phyloP scores from a whole-genome alignment of 345 rosid species.

The Linum lewisii region DNA sequence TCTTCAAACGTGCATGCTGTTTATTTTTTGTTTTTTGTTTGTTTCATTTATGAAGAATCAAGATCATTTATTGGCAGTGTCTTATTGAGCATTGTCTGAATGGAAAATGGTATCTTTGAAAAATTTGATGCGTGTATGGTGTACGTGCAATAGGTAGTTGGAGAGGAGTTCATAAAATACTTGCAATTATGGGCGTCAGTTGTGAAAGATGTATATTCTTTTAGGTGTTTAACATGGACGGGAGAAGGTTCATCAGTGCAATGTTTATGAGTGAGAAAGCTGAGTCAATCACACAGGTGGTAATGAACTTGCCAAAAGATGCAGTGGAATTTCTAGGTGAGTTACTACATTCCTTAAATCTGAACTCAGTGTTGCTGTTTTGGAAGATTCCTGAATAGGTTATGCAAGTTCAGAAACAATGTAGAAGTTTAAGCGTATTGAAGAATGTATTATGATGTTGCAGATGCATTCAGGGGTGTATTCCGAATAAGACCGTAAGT shows the following conservation, averaged over 20 bases:
- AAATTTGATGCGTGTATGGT: background rate
- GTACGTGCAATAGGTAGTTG: background rate
- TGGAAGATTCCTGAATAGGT: too few species aligned
- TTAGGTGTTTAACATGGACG: slow-evolving; percentile 83
- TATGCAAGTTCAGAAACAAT: background rate
- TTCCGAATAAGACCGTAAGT: slow-evolving; percentile 34
- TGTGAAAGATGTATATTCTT: slow-evolving; percentile 8
- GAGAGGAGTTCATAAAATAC: background rate
- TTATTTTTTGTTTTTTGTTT: background rate
- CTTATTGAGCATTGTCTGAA: background rate
- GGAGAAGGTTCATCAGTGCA: slow-evolving; percentile 70
- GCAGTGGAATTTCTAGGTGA: slow-evolving; percentile 73
- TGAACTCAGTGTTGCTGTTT: too few species aligned
- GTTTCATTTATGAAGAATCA: background rate
- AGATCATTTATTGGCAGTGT: background rate
- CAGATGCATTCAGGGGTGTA: slow-evolving; percentile 77
- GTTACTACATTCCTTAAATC: slow-evolving; percentile 4
- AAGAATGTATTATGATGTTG: background rate
- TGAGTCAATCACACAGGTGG: slow-evolving; percentile 56
- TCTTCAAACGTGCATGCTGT: background rate
- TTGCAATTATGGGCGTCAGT: slow-evolving; percentile 10
- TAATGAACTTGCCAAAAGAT: slow-evolving; percentile 83
- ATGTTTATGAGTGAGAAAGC: slow-evolving; percentile 68
- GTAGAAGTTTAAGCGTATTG: background rate
- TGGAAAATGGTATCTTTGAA: background rate